phyloP scores from a whole-genome alignment of 2,329 filamentous ascomycete species.

The Stagonosporopsis rhizophila region DNA sequence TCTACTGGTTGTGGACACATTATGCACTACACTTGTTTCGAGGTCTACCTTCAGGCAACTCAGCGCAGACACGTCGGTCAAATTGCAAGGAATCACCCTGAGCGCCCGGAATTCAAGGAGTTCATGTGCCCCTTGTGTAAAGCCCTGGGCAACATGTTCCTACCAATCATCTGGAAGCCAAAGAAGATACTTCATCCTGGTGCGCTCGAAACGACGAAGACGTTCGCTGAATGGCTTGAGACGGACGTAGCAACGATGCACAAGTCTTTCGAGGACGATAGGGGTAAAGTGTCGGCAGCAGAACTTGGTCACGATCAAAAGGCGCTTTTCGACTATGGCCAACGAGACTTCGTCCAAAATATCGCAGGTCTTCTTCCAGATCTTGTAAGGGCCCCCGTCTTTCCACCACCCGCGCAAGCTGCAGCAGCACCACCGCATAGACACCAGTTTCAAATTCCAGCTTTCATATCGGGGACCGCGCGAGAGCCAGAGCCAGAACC shows the following conservation, averaged over 20 bases:
- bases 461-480: constrained; percentile 30
- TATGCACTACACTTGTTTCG: constrained; percentile 97
- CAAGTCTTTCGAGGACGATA: constrained; percentile 50
- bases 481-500: constrained; percentile 13
- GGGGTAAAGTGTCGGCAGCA: constrained; percentile 30
- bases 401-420: constrained; percentile 22
- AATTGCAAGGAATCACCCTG: constrained; percentile 92
- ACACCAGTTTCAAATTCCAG: constrained; percentile 40
- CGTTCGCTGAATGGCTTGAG: constrained; percentile 74
- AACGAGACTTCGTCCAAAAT: constrained; percentile 58
- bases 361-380: constrained; percentile 53
- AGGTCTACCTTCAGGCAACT: constrained; percentile 86
- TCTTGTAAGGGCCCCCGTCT: constrained; percentile 32
- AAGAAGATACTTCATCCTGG: constrained; percentile 85
- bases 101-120: constrained; percentile 78
- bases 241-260: constrained; percentile 61
- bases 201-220: constrained; percentile 64
- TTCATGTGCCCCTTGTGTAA: constrained; percentile 98
- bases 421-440: constrained; percentile 27
- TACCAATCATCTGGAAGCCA: constrained; percentile 94
- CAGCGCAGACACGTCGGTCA: constrained; percentile 85
- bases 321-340: constrained; percentile 60
- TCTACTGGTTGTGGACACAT: constrained; percentile 95
- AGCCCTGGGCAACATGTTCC: constrained; percentile 90
- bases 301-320: constrained; percentile 53